Evolutionary conservation across 495 filamentous ascomycete species (phyloP).

Genomic region (Aspergillus olivimuriae): DNA sequence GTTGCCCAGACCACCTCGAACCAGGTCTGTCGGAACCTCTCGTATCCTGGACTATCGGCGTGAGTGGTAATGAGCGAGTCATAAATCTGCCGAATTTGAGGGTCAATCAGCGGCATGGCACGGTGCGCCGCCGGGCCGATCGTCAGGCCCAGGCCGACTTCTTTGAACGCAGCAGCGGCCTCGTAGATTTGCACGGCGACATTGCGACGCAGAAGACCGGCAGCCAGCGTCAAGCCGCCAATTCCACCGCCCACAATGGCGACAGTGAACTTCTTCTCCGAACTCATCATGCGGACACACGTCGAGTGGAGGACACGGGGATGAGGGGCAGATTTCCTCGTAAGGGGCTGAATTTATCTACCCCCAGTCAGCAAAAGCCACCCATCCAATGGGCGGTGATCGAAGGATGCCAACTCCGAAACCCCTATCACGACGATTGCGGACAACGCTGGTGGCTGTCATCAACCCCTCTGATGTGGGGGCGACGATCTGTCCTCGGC

Average conservation of each 20-base stretch:
- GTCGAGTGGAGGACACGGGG: too few relatives aligned
- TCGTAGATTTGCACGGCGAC: conserved; percentile 45
- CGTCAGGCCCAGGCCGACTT: conserved; percentile 30
- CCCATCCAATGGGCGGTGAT: too few relatives aligned
- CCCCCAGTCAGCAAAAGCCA: too few relatives aligned
- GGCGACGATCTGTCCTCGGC: too few relatives aligned
- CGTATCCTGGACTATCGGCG: conserved; percentile 14
- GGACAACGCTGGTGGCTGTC: too few relatives aligned
- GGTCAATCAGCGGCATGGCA: conserved; percentile 19
- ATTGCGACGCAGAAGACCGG: conserved; percentile 21
- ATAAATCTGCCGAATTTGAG: conserved; percentile 18
- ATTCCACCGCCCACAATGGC: conserved; percentile 24
- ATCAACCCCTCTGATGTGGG: too few relatives aligned
- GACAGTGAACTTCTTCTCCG: conserved; percentile 5
- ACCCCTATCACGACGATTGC: too few relatives aligned
- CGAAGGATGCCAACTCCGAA: too few relatives aligned
- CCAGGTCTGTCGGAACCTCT: conserved; percentile 5
- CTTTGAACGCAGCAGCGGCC: conserved; percentile 32
- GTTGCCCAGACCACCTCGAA: conserved; percentile 5
- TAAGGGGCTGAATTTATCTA: too few relatives aligned
- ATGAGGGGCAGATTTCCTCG: too few relatives aligned
- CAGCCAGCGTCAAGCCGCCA: conserved; percentile 20
- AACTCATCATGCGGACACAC: too few relatives aligned
- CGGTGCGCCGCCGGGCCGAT: conserved; percentile 16
- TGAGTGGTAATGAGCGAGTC: conserved; percentile 23